Percentiles rank a stretch among this genome's conserved stretches.
Evolutionary conservation across 371 early-diverging fungal genomes (phyloP).

Genomic region (Neoconidiobolus thromboides): DNA sequence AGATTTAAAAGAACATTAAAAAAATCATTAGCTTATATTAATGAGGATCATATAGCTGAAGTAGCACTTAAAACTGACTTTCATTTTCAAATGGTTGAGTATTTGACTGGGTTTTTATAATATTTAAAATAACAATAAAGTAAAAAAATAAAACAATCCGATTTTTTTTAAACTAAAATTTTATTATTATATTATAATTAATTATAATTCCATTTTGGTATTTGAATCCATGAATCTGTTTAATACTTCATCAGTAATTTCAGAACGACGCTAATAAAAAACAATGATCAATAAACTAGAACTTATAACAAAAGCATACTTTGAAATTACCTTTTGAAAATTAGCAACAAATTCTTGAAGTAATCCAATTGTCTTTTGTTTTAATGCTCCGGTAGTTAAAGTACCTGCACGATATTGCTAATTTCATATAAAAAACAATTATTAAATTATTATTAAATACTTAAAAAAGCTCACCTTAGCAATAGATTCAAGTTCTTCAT

Average conservation of each 20-base stretch:
- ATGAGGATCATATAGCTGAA: too few relatives aligned
- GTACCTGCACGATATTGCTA: slow-evolving; percentile 72
- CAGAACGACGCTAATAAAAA: slow-evolving; percentile 24
- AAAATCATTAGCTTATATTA: too few relatives aligned
- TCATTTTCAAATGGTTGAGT: too few relatives aligned
- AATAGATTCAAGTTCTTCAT: slow-evolving; percentile 67
- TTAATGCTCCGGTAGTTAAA: slow-evolving; percentile 83
- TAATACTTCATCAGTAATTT: slow-evolving; percentile 41
- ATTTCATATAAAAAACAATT: background rate
- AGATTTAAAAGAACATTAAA: too few relatives aligned
- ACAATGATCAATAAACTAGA: background rate
- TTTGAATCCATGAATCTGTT: slow-evolving; percentile 30
- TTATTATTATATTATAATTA: too few relatives aligned
- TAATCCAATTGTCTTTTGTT: slow-evolving; percentile 80
- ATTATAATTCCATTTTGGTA: background rate
- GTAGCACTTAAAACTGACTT: too few relatives aligned
- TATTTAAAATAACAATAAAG: too few relatives aligned
- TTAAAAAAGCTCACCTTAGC: slow-evolving; percentile 20
- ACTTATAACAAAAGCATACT: background rate
- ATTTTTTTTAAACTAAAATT: too few relatives aligned
- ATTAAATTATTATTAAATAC: background rate
- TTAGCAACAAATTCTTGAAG: slow-evolving; percentile 66
- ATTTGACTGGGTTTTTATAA: too few relatives aligned
- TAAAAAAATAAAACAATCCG: too few relatives aligned
- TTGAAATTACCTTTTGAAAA: slow-evolving; percentile 47